Base-by-base conservation (phyloP, 2,329 filamentous ascomycete species). In the Huntiella abstrusa region DNA sequence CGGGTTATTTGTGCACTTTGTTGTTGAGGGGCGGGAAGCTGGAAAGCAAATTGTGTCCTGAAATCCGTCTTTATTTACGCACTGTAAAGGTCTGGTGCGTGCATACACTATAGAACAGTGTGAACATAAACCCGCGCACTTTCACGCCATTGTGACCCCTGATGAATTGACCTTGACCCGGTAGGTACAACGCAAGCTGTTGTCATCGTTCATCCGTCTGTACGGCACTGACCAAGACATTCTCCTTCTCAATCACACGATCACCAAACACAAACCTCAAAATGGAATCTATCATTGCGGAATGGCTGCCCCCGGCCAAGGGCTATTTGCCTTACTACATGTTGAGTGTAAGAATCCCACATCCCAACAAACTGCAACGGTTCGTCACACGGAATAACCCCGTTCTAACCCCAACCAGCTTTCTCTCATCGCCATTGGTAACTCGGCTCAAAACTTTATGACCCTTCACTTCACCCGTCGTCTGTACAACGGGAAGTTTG, bases 401-500 rank as follows among this genome's bases (percentile, higher is more conserved):
- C 10, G 28, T 7, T n/a, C 19, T 34, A 6, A 6, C 16, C 16
- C 13, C 13, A 33, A n/a, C 11, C 22, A 95, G 88, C 73, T 93
- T 58, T 85, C 85, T 48, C 58, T 86, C 48, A 73, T 92, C 48
- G 85, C 88, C 28, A 69, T 91, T 49, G 80, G 75, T 56, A 98
- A 98, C 68, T 81, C 77, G 33, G 59, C 92, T 41, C 87, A 95
- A 67, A 77, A 83, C 58, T 92, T 93, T 64, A 57, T 67, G 33
- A 92, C 85, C 13, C 70, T 87, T 3, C 70, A 77, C 60, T 92
- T 83, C 64, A 86, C 86, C 5, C 76, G 79, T n/a, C 80, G 84
- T 60, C 75, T 96, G 57, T 98, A 96, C 68, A 75, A 80, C 54
- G 77, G 77, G 51, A 64, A 64, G 52, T 76, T 75, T 55, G 62